Evolutionary conservation across 1,284 basidiomycete species (phyloP), one percentile per base, ranked within the genome.

Genomic region (Austroboletus rostrupii): DNA sequence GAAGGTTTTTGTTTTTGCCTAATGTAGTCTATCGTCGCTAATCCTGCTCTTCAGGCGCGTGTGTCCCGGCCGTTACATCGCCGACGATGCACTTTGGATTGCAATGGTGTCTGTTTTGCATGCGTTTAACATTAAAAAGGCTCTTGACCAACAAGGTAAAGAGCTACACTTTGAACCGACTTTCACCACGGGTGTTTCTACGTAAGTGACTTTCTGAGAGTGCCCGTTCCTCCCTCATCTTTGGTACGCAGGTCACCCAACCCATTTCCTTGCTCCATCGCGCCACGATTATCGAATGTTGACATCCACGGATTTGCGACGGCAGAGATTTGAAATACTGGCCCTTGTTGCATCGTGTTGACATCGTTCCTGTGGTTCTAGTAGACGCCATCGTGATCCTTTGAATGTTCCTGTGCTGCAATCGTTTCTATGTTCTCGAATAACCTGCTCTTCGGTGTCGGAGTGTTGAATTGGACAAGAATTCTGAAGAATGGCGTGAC

Each of bases 31-130:
- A 26, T 26, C 23, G 23, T 26, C 35, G 17, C 2, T 39, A 6
- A 10, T 51, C 20, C 36, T 45, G 16, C n/a, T 49, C 5, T 14
- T 28, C 26, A 49, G 56, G 23, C 49, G 66, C 14, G 43, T 62
- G 16, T 67, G 68, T 28, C 64, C 58, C 7, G 67, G 67, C 10
- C 57, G 62, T 20, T 49, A 59, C 48, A 21, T 43, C 37, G 62
- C 67, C 5, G 66, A 64, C 14, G 46, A 32, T n/a, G 55, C 56
- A 1, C 8, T 62, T 26, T 68, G 64, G 66, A 53, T 49, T 48
- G 52, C 47, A 11, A 54, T 68, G 17, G 57, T 52, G 7, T 52
- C 23, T 10, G 53, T 66, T 23, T 47, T 70, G 43, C 49, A 43
- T 5, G 26, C 32, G 32, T 57, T 63, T 33, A 58, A 53, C 13